Percentiles rank a stretch among this genome's conserved stretches.
Evolutionary conservation across 1,284 basidiomycete species (phyloP).

Genomic region (Marasmius oreades): DNA sequence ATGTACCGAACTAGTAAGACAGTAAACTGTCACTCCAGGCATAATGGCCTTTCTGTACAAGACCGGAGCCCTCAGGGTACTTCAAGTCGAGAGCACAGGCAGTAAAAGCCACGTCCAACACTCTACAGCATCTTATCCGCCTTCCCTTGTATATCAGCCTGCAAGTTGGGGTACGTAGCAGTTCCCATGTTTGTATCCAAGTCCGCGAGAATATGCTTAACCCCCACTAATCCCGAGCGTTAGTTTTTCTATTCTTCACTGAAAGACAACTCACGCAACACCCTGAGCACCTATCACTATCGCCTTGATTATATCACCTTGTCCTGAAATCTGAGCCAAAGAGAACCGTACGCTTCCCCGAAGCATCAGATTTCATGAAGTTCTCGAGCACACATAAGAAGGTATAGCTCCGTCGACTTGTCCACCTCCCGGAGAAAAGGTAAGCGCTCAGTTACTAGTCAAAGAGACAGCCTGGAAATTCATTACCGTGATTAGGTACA

Average conservation of each 20-base stretch:
- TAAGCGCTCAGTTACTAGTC: background rate
- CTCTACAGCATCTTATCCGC: conserved; percentile 33
- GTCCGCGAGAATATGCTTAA: conserved; percentile 60
- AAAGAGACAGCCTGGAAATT: background rate
- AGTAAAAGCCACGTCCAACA: no score
- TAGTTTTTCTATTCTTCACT: no score
- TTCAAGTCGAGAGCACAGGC: no score
- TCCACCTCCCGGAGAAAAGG: conserved; percentile 53
- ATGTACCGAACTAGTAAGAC: no score
- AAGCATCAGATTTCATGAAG: conserved; percentile 53
- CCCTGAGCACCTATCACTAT: conserved; percentile 67
- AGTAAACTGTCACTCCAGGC: no score
- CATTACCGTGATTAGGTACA: conserved; percentile 76
- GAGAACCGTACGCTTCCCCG: conserved; percentile 62
- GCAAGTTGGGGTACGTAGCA: conserved; percentile 39
- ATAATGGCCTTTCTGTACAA: no score
- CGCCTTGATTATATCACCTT: conserved; percentile 76
- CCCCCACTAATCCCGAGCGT: conserved; percentile 40
- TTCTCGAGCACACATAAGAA: conserved; percentile 61
- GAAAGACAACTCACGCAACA: conserved; percentile 49
- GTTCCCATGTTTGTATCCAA: conserved; percentile 54
- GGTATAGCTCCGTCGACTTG: conserved; percentile 80
- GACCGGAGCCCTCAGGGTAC: no score
- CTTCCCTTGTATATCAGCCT: conserved; percentile 48
- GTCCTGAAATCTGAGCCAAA: conserved; percentile 81